Base-by-base conservation (phyloP, 805 yeast species). In the Metschnikowia borealis region DNA sequence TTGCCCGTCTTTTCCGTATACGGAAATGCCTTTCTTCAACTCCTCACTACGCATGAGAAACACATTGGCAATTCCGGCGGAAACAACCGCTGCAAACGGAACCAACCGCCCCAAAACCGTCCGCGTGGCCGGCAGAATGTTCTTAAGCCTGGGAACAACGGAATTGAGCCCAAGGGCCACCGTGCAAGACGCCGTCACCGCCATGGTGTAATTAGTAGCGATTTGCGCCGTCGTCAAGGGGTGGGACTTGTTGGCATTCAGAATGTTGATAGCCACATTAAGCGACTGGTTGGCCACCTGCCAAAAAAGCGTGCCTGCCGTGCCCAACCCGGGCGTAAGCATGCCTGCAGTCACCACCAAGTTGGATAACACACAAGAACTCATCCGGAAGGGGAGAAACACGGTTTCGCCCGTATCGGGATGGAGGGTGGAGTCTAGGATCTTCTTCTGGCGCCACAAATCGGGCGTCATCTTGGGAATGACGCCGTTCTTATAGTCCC, bases 31-130 rank as follows among this genome's bases (percentile, higher is more conserved):
- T 63, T 85, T 86, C 59, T 82, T 83, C 63, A 94, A 84, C 70
- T 94, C 99, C 68, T 91, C 95, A 50, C 92, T 82, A 72, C 99
- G 83, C 99, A 94, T 94, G 53, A 95, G 78, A 62, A 89, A 89
- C n/a, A 94, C 97, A 59, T 94, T 94, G 37, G 90, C 96, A 33
- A 94, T 77, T 64, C 99, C 98, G 1, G 99, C 99, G 47, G 94
- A 84, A 0, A 91, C 97, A 34, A 94, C 99, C 1, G 99, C 99
- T 0, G 98, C 98, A 73, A 94, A 94, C 6, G 99, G 99, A 11
- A 94, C 96, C 50, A 94, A 76, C 58, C 99, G 84, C 38, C 91
- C 85, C 49, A 94, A 69, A 31, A 91, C 76, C 58, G 85, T 70
- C 62, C 76, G 83, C 2, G 97, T 82, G 51, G 74, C 73, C 1